Evolutionary conservation across 352 stramenopile species (phyloP), one percentile per base, ranked within the genome.

Genomic region (Phytophthora fragariae): DNA sequence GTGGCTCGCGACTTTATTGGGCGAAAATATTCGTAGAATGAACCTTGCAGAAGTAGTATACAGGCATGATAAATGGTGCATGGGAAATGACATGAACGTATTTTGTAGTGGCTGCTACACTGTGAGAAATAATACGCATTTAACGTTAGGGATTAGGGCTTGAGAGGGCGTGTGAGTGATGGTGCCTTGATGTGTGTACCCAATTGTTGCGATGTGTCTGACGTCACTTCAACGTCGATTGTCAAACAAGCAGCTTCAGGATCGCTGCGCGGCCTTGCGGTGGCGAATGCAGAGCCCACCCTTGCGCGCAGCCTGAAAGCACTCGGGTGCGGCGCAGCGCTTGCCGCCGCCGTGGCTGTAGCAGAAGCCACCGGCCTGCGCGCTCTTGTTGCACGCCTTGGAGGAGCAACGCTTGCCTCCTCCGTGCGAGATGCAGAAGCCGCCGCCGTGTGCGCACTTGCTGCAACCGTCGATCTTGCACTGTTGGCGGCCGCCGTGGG

Each of bases 341-440:
- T 95, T 94, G 27, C 86, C 88, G 19, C 85, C 88, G 6, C 88
- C 88, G 60, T 94, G 88, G 54, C 84, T 92, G 75, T 94, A 94
- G 73, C 88, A 95, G 27, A 93, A 89, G 0, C 88, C 88, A 6
- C 86, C 87, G 4, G 85, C 84, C 62, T 95, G 88, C 9, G 87
- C 86, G 63, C 86, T 93, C 72, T 92, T 93, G 66, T 67, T 64
- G 75, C 88, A 94, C 2, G 63, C 50, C 8, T 68, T 64, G n/a
- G 78, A 80, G 5, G 86, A 68, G 66, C 86, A 95, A 41, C 86
- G 84, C 65, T 93, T 92, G 64, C 88, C 86, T 9, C 86, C 86
- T 19, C 88, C 88, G 41, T 81, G 75, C 5, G 85, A 83, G 68
- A 95, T 93, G 67, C 88, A 95, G 44, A 90, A 90, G 31, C 88